Base-by-base conservation (phyloP, 495 filamentous ascomycete genomes). In the Tetracladium setigerum region DNA sequence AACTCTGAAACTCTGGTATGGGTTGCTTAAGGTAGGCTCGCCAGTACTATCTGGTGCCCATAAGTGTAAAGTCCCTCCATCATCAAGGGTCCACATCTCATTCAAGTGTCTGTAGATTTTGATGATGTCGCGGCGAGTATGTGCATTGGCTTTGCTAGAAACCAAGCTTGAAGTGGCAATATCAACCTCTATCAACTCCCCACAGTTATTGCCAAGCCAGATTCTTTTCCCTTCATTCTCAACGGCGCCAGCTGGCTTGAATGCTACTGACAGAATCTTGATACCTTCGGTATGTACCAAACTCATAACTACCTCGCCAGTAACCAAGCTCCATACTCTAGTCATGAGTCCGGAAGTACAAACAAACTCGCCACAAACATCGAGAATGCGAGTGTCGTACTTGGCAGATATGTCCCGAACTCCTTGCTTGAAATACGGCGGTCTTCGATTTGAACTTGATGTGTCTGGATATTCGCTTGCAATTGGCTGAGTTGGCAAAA, bases 71-170 rank as follows among this genome's bases (percentile, higher is more conserved):
- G 84, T 88, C 11, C 92, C 92, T 52, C 85, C 81, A 47, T 95
- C 89, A 65, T 97, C 94, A 12, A 97, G 56, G 2, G 89, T 89
- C 92, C 92, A 98, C 70, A 98, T 81, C 53, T 95, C 84, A 54
- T 88, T 86, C 49, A 79, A 82, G 64, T 90, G 82, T 41, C 91
- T 81, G 50, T 84, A 79, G 15, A 98, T 95, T 60, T 83, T 89
- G 48, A 90, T 78, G 46, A 98, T 77, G 56, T 95, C 87, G 39
- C 83, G 72, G 30, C 89, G 81, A 1, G 80, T 80, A 50, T 96
- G 92, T 14, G 88, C 85, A 56, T 69, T 78, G 9, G 75, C 63
- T 50, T 82, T 84, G 5, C 72, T 81, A 38, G 73, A 66, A 8
- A 83, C 67, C 32, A 95, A 71, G 19, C 72, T 78, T 50, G 87